These are phyloP conservation scores for Vitis vinifera DNA, from an alignment of 164 flowering plant genomes.

Conservation along the genomic window ASM3070453v1 NC_081815.1:19434501-19435000, in stretches of 20 bases:
- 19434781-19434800: slow-evolving; percentile 92
- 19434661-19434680: not conserved
- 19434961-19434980: too few species aligned
- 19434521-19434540: slow-evolving; percentile 92
- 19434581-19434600: not conserved
- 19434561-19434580: not conserved
- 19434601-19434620: not conserved
- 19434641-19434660: not conserved
- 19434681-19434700: not conserved
- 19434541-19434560: slow-evolving; percentile 73
- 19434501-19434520: slow-evolving; percentile 95
- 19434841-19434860: slow-evolving; percentile 93
- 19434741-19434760: slow-evolving; percentile 95
- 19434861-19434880: slow-evolving; percentile 64
- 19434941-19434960: not conserved
- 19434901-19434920: not conserved
- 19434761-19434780: slow-evolving; percentile 96
- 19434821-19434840: slow-evolving; percentile 90
- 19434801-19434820: slow-evolving; percentile 98
- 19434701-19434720: slow-evolving; percentile 44
- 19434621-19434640: not conserved
- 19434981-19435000: not conserved
- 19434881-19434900: not conserved
- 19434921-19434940: too few species aligned
- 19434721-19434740: slow-evolving; percentile 97